Base-by-base conservation (phyloP, 2,329 filamentous ascomycete species). In the Exophiala lecanii-corni region DNA sequence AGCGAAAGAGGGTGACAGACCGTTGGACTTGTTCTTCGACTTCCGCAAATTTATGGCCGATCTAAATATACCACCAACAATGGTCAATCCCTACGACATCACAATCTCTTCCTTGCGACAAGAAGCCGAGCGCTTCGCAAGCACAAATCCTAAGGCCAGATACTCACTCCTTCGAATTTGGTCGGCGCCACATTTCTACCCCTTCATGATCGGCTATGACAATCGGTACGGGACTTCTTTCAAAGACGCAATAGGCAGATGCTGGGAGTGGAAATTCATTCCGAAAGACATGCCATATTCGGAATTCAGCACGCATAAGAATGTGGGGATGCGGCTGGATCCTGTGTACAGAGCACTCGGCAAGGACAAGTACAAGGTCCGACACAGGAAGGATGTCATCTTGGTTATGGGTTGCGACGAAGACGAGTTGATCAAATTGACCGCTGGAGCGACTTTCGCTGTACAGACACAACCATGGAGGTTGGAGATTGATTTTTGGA, bases 141-240 rank as follows among this genome's bases (percentile, higher is more conserved):
- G 18, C 13, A 39, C n/a, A 17, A 16, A 18, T 20, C 20, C 20
- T 13, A 39, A 39, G 25, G 20, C 23, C 9, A 28, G 36, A 39
- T 75, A 75, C 55, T 62, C 70, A 0, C 45, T 72, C 10, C 59
- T 75, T 2, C 59, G 67, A 4, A 48, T 74, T 34, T 75, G 70
- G 70, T 68, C 65, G 6, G 65, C 70, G 2, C 65, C 70, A 4
- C 67, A 72, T 53, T 75, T 74, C 58, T 74, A 69, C 51, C 70
- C 72, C 5, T 60, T 72, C 12, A 71, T 70, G 68, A 54, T 73
- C 15, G 63, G 64, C 7, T 41, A 50, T 9, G 53, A 67, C 13
- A 67, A 63, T 34, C 60, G 67, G 7, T 38, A 55, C 4, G 45
- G 51, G 12, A 60, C 59, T 9, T 48, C 62, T 2, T 75, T 75